Conservation (phyloP, 306 rosid species). For the Rosa persica region DNA sequence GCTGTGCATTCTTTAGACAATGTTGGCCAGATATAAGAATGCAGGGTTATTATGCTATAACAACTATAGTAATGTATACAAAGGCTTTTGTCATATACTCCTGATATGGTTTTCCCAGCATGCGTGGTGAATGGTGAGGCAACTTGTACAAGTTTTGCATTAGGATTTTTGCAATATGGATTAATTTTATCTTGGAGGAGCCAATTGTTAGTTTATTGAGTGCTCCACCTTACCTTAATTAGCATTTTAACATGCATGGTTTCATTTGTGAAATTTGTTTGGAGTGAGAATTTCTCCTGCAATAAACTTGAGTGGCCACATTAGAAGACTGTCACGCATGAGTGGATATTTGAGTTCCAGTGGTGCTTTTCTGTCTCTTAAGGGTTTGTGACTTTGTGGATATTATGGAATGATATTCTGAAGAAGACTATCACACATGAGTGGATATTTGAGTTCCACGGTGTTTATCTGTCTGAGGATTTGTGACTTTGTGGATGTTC, state of each 20-base stretch:
- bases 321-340: neutral
- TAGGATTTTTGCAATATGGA: neutral
- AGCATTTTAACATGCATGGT: neutral
- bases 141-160: neutral
- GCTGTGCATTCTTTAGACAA: neutral
- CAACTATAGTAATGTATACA: neutral
- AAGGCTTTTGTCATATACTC: neutral
- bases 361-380: neutral
- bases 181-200: neutral
- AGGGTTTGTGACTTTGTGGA: too few species aligned
- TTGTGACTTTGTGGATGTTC: neutral
- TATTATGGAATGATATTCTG: too few species aligned
- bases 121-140: neutral
- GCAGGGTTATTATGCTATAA: neutral
- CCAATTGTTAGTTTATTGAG: neutral
- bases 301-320: neutral
- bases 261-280: neutral
- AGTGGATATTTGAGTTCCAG: neutral
- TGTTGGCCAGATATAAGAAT: neutral
- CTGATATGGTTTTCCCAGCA: neutral
- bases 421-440: too few species aligned
- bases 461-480: neutral
- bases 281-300: neutral
- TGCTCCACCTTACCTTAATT: neutral
- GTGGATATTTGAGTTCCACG: neutral